These are phyloP conservation scores for Bifiguratus adelaidae DNA, from an alignment of 192 early-diverging fungal species.

Conservation along the genomic window DNA sequence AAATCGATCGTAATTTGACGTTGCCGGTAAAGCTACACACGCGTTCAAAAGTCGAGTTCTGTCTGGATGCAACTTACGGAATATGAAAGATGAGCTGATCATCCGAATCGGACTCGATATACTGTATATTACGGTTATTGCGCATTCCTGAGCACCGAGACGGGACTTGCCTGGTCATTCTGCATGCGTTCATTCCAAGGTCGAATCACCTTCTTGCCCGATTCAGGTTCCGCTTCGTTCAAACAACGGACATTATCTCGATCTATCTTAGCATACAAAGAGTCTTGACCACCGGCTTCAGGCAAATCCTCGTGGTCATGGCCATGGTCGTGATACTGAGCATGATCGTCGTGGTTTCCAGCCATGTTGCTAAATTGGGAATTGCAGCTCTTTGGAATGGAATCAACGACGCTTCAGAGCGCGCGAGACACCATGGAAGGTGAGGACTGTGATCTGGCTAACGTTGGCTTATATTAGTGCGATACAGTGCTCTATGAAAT, in stretches of 20 bases:
- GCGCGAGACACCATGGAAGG: too few relatives aligned
- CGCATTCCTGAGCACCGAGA: background rate
- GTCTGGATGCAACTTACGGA: constrained; percentile 44
- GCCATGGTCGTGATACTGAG: constrained; percentile 59
- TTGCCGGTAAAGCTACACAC: constrained; percentile 69
- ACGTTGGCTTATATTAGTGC: too few relatives aligned
- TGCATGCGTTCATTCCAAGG: constrained; percentile 76
- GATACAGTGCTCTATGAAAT: constrained; percentile 52
- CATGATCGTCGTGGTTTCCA: constrained; percentile 27
- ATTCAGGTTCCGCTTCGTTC: constrained; percentile 59
- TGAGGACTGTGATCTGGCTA: too few relatives aligned
- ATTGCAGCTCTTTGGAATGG: too few relatives aligned
- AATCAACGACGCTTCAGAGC: too few relatives aligned
- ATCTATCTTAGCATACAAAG: constrained; percentile 71
- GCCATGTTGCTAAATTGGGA: too few relatives aligned
- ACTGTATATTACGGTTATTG: constrained; percentile 24
- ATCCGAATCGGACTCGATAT: constrained; percentile 77
- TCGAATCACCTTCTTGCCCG: constrained; percentile 71
- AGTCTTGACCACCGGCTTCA: constrained; percentile 47
- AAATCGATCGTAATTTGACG: constrained; percentile 87
- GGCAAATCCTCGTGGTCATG: constrained; percentile 63
- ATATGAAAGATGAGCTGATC: constrained; percentile 84
- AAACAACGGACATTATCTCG: constrained; percentile 67
- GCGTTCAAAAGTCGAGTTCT: background rate
- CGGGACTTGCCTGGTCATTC: constrained; percentile 36